Evolutionary conservation across 2,329 filamentous ascomycete species (phyloP).

Genomic region (Alternaria postmessia): DNA sequence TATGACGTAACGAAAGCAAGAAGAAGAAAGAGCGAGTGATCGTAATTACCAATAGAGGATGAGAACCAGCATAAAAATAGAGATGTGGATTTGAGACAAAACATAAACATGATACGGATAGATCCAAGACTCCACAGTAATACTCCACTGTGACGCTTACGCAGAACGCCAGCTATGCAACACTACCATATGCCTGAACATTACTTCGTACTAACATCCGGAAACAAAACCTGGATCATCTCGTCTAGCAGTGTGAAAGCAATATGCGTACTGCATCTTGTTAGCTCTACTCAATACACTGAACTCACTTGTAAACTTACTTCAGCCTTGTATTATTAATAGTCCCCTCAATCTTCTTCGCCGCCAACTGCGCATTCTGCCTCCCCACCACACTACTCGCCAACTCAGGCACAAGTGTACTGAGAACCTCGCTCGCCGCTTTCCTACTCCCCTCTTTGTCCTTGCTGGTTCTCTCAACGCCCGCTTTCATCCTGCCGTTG

Average conservation of each 20-base stretch:
- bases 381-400: conserved; percentile 92
- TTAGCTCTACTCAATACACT: conserved; percentile 24
- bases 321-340: conserved; percentile 92
- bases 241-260: conserved; percentile 61
- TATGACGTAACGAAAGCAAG: background rate
- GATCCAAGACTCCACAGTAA: background rate
- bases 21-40: background rate
- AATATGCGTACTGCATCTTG: conserved; percentile 56
- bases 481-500: conserved; percentile 63
- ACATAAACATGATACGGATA: background rate
- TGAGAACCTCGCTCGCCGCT: conserved; percentile 88
- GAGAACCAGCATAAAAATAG: background rate
- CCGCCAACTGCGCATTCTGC: conserved; percentile 88
- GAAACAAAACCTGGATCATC: conserved; percentile 56
- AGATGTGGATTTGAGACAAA: background rate
- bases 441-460: conserved; percentile 83
- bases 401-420: conserved; percentile 87
- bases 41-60: background rate
- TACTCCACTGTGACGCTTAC: background rate
- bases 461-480: conserved; percentile 66
- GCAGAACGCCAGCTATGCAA: conserved; percentile 8
- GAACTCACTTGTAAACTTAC: conserved; percentile 61
- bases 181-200: background rate
- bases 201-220: conserved; percentile 27
- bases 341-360: conserved; percentile 85